phyloP scores from a whole-genome alignment of 2,329 filamentous ascomycete species.

The Dactylellina parvicollis region DNA sequence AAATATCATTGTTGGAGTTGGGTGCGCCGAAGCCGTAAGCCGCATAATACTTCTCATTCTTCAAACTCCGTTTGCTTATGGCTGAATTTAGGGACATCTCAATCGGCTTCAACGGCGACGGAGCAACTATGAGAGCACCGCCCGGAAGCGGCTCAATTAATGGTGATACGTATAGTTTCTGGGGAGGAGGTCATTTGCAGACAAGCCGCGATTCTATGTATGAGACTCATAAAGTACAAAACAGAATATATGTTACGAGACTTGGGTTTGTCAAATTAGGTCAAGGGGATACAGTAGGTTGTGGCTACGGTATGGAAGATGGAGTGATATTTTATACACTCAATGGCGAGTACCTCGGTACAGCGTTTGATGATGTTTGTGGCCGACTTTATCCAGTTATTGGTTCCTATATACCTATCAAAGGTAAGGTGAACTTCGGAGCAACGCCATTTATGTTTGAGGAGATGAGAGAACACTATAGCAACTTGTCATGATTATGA shows the following conservation, averaged over 20 bases:
- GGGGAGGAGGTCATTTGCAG: slow-evolving; percentile 3
- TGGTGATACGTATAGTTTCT: slow-evolving; percentile 31
- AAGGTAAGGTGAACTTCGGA: slow-evolving; percentile 41
- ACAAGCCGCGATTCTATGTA: slow-evolving; percentile 1
- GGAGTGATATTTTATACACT: slow-evolving; percentile 45
- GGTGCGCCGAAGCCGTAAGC: background rate
- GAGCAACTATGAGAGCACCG: slow-evolving; percentile 12
- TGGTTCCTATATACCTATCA: slow-evolving; percentile 20
- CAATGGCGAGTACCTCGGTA: slow-evolving; percentile 41
- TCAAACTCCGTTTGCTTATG: background rate
- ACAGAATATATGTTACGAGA: slow-evolving; percentile 11
- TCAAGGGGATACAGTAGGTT: slow-evolving; percentile 32
- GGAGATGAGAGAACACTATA: slow-evolving; percentile 31
- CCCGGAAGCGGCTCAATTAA: slow-evolving; percentile 9
- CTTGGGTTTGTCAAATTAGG: slow-evolving; percentile 8
- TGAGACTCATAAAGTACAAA: background rate
- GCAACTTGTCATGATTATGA: background rate
- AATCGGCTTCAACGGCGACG: slow-evolving; percentile 28
- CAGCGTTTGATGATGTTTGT: slow-evolving; percentile 28
- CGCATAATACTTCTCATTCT: background rate
- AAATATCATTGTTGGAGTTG: slow-evolving; percentile 9
- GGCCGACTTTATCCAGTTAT: slow-evolving; percentile 31
- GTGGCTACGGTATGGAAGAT: slow-evolving; percentile 25
- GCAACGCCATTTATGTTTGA: slow-evolving; percentile 41
- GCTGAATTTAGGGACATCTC: slow-evolving; percentile 12